Conservation (phyloP, 2,329 filamentous ascomycete genomes). For the Hypomyces perniciosus region DNA sequence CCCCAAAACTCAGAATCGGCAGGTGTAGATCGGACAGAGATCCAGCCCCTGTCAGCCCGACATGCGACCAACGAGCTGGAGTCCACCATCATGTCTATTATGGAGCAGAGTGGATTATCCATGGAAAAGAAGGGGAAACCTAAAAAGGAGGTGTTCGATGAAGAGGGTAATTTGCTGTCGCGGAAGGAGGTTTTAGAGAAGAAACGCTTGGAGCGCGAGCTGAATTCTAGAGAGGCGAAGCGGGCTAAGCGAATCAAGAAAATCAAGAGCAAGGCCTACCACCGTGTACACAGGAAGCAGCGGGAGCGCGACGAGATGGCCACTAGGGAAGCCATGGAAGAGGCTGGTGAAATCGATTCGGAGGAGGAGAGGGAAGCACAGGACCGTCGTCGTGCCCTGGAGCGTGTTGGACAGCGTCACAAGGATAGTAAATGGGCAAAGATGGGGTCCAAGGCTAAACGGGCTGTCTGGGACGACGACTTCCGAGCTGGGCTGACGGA, state of each 20-base stretch:
- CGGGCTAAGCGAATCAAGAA: slow-evolving; percentile 93
- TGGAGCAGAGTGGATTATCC: slow-evolving; percentile 78
- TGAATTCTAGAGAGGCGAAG: slow-evolving; percentile 82
- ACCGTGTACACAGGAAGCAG: slow-evolving; percentile 82
- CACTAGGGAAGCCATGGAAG: slow-evolving; percentile 45
- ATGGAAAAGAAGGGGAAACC: slow-evolving; percentile 40
- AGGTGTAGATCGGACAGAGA: slow-evolving; percentile 55
- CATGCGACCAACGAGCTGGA: slow-evolving; percentile 75
- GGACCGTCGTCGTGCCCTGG: slow-evolving; percentile 72
- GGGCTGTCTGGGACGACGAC: slow-evolving; percentile 83
- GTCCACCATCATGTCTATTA: slow-evolving; percentile 76
- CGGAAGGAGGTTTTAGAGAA: slow-evolving; percentile 66
- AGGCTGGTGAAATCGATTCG: slow-evolving; percentile 56
- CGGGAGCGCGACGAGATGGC: slow-evolving; percentile 49
- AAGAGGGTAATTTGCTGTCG: slow-evolving; percentile 66
- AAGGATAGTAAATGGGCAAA: slow-evolving; percentile 91
- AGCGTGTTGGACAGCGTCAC: slow-evolving; percentile 79
- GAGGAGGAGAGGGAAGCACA: slow-evolving; percentile 57
- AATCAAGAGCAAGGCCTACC: slow-evolving; percentile 96
- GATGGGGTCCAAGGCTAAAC: slow-evolving; percentile 69
- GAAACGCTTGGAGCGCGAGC: slow-evolving; percentile 72
- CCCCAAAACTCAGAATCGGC: slow-evolving; percentile 61
- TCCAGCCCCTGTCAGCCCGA: slow-evolving; percentile 57
- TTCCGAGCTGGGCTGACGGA: too few species aligned
- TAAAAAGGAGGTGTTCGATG: slow-evolving; percentile 57